These are phyloP conservation scores for Lepidium aucheri DNA, from an alignment of 345 rosid genomes.

Conservation along the genomic window DNA sequence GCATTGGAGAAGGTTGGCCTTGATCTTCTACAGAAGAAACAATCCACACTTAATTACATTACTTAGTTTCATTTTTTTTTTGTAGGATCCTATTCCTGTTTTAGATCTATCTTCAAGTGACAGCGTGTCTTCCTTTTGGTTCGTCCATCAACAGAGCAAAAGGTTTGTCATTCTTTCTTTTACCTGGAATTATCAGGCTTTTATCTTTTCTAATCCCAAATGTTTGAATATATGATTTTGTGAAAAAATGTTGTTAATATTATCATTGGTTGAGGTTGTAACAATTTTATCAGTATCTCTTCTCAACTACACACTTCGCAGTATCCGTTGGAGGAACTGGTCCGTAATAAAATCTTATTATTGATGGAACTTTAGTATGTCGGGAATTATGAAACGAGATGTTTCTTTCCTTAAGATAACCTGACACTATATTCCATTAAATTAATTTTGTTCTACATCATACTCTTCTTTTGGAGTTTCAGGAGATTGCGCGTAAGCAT, in stretches of 20 bases:
- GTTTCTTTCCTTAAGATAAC: neutral
- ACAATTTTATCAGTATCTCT: neutral
- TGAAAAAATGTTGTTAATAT: neutral
- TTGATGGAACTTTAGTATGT: neutral
- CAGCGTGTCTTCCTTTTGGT: constrained; percentile 84
- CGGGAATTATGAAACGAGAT: neutral
- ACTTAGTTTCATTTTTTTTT: constrained; percentile 10
- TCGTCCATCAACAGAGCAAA: constrained; percentile 84
- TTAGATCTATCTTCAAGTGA: constrained; percentile 68
- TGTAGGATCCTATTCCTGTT: constrained; percentile 76
- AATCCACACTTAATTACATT: neutral
- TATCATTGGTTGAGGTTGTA: neutral
- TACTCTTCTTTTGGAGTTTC: constrained; percentile 18
- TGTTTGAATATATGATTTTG: neutral
- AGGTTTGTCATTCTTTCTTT: constrained; percentile 43
- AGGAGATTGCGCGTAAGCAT: constrained; percentile 93
- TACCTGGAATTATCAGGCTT: neutral
- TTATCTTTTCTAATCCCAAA: neutral
- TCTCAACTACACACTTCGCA: neutral
- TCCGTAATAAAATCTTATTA: neutral
- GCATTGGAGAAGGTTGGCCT: constrained; percentile 71
- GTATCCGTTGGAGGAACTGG: neutral
- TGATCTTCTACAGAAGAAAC: constrained; percentile 1
- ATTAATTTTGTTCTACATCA: neutral
- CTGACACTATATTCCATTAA: neutral